Conservation (phyloP, 192 early-diverging fungal genomes). For the Spinellus fusiger region DNA sequence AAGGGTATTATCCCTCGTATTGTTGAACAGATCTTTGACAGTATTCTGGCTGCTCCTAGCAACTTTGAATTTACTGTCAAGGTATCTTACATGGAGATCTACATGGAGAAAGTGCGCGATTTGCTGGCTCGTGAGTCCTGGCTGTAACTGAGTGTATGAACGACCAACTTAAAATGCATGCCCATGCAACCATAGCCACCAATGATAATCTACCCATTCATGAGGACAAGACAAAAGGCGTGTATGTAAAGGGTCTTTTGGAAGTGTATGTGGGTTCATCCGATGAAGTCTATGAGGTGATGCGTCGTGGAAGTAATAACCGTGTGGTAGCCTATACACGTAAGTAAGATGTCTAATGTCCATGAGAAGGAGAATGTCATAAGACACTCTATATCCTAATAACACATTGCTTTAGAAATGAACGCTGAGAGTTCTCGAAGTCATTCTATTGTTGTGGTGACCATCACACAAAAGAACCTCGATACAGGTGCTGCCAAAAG, state of each 20-base stretch:
- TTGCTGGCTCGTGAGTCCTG: conserved; percentile 28
- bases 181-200: conserved; percentile 40
- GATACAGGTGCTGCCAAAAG: conserved; percentile 82
- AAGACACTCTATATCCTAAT: background rate
- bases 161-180: no score
- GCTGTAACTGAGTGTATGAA: no score
- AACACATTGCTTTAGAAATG: conserved; percentile 65
- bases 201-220: conserved; percentile 93
- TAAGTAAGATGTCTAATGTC: conserved; percentile 36
- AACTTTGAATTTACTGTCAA: conserved; percentile 98
- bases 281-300: conserved; percentile 95
- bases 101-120: conserved; percentile 99
- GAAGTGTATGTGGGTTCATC: conserved; percentile 96
- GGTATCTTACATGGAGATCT: conserved; percentile 99
- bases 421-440: conserved; percentile 97
- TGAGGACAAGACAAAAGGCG: conserved; percentile 94
- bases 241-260: conserved; percentile 96
- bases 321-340: conserved; percentile 89
- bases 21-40: conserved; percentile 90
- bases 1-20: conserved; percentile 98
- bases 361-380: background rate
- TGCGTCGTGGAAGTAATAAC: conserved; percentile 86
- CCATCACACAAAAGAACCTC: conserved; percentile 94
- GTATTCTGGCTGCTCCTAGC: conserved; percentile 84
- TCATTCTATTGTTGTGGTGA: conserved; percentile 97